Evolutionary conservation across 2,329 filamentous ascomycete species (phyloP), one percentile per base, ranked within the genome.

Genomic region (Arthrobotrys sphaeroides): DNA sequence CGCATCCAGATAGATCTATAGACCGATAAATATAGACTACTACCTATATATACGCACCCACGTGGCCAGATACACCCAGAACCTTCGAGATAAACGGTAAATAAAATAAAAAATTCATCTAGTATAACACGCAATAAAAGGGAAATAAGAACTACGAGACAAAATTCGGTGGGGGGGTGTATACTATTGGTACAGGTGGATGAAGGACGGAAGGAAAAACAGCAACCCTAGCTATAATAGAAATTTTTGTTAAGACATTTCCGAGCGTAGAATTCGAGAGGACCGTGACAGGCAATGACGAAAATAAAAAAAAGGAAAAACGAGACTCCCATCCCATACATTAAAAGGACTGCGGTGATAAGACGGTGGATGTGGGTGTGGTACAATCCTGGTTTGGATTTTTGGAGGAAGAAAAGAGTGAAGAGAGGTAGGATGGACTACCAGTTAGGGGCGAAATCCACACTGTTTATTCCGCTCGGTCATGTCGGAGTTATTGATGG

Each of bases 181-280:
- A 73, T 73, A 64, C 68, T 74, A 74, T 67, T 74, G 69, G 33
- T 74, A 74, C 69, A 74, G 53, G 64, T 28, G 22, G 3, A 13
- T 13, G 2, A 57, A 22, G 60, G 24, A 42, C 67, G 16, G 18
- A 36, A 57, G 40, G 13, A 16, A 47, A 38, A 57, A 26, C 24
- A 47, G 12, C n/a, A 43, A 31, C 67, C 67, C 22, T 53, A 47
- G 33, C 66, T 26, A 59, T 59, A 43, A 59, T 31, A 28, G 36
- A 60, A 22, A 61, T 43, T 26, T 24, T n/a, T n/a, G n/a, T n/a
- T n/a, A n/a, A n/a, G n/a, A n/a, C n/a, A n/a, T n/a, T n/a, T n/a
- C n/a, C n/a, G n/a, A 68, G 64, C 47, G 42, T 60, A 60, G 33
- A 60, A 51, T 33, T 49, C 20, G 26, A 31, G 33, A 13, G 26